Conservation (phyloP, 306 rosid species). For the Begonia peltatifolia region DNA sequence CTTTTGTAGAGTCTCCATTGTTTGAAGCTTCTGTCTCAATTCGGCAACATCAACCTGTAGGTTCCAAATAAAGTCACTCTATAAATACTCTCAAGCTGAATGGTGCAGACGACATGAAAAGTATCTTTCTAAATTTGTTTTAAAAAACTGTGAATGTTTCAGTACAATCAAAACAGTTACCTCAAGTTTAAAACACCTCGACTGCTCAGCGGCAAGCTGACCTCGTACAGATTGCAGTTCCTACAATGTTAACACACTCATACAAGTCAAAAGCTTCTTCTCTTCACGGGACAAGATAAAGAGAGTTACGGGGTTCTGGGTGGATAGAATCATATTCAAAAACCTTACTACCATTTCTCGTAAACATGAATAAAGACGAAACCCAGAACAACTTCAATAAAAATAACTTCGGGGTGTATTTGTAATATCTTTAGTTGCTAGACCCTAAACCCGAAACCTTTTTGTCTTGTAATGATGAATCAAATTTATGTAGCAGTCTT, state of each 20-base stretch:
- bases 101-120: neutral
- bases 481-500: conserved; percentile 1
- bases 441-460: too few relatives aligned
- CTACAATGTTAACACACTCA: conserved; percentile 21
- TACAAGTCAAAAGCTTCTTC: conserved; percentile 4
- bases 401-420: neutral
- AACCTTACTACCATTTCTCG: neutral
- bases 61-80: neutral
- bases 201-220: conserved; percentile 88
- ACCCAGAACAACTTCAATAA: too few relatives aligned
- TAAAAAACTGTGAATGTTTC: neutral
- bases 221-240: conserved; percentile 96
- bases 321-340: too few relatives aligned
- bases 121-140: neutral
- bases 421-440: neutral
- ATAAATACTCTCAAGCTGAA: too few relatives aligned
- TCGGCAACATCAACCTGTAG: conserved; percentile 84
- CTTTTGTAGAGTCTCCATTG: conserved; percentile 69
- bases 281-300: neutral
- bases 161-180: conserved; percentile 19
- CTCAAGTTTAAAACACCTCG: conserved; percentile 96
- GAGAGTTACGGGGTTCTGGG: too few relatives aligned
- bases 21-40: conserved; percentile 82
- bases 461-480: neutral
- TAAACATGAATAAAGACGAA: neutral